A percentile compares a stretch with the other conserved stretches of the same genome.
Conservation (phyloP, 139 green algal genomes). For the Haematococcus sp. region DNA sequence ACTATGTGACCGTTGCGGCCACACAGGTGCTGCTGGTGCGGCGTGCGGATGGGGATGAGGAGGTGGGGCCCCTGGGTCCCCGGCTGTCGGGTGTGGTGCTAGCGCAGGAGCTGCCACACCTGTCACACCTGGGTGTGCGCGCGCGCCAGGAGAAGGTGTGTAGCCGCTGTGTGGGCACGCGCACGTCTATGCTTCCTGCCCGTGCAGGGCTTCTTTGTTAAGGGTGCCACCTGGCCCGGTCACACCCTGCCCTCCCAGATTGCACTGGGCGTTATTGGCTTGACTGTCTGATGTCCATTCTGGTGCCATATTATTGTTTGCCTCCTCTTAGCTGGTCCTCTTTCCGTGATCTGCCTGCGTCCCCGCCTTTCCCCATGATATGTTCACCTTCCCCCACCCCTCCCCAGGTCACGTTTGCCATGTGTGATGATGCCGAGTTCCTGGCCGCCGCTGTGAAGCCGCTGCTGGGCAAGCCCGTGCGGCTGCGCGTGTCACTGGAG, state of each 20-base stretch:
- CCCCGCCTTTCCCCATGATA: too few species aligned
- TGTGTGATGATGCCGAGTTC: slow-evolving; percentile 65
- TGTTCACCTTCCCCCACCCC: neutral
- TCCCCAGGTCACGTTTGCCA: slow-evolving; percentile 73
- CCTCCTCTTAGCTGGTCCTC: too few species aligned
- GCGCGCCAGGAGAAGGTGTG: slow-evolving; percentile 82
- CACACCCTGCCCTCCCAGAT: too few species aligned
- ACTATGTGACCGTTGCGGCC: too few species aligned
- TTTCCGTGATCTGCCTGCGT: too few species aligned
- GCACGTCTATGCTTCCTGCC: too few species aligned
- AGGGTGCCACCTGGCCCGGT: neutral
- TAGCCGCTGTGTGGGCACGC: too few species aligned
- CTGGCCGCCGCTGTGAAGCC: slow-evolving; percentile 41
- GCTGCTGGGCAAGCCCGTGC: slow-evolving; percentile 53
- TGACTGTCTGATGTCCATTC: too few species aligned
- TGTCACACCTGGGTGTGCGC: slow-evolving; percentile 91
- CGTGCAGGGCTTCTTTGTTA: neutral
- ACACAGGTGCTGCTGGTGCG: slow-evolving; percentile 64
- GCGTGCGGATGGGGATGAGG: slow-evolving; percentile 88
- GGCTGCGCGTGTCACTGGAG: slow-evolving; percentile 33
- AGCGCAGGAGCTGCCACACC: slow-evolving; percentile 88
- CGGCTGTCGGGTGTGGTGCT: slow-evolving; percentile 78
- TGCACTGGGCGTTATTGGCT: too few species aligned
- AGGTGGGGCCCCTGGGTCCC: slow-evolving; percentile 63
- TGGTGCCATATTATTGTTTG: too few species aligned